phyloP scores from a whole-genome alignment of 768 basidiomycete species.

The Suillus hirtellus region DNA sequence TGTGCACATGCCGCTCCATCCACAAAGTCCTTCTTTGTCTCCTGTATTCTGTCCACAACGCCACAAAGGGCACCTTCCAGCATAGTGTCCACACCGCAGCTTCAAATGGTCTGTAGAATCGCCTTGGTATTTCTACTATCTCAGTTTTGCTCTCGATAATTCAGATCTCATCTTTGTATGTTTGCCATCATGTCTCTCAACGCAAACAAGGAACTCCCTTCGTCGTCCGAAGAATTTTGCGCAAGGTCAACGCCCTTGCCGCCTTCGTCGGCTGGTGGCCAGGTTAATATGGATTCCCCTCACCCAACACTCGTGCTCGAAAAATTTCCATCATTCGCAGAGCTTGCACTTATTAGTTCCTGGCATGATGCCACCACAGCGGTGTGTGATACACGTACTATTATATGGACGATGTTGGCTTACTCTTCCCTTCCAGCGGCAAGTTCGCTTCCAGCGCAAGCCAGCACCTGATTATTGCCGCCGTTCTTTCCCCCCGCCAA shows the following conservation, averaged over 20 bases:
- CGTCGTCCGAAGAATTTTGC: conserved; percentile 17
- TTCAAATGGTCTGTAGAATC: neutral
- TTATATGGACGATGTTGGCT: conserved; percentile 7
- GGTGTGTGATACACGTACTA: conserved; percentile 16
- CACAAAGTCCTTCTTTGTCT: neutral
- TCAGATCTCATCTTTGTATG: neutral
- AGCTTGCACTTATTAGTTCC: conserved; percentile 20
- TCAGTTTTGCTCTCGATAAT: neutral
- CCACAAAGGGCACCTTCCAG: neutral
- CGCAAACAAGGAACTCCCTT: conserved; percentile 25
- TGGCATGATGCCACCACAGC: conserved; percentile 28
- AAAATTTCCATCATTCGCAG: conserved; percentile 19
- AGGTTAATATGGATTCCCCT: conserved; percentile 8
- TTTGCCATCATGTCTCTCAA: conserved; percentile 14
- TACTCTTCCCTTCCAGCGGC: conserved; percentile 16
- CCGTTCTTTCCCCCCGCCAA: conserved; percentile 14
- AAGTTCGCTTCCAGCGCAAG: conserved; percentile 23
- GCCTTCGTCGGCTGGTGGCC: neutral
- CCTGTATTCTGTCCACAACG: neutral
- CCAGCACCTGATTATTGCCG: conserved; percentile 8
- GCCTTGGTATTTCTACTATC: neutral
- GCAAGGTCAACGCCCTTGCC: neutral
- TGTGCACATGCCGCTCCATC: neutral
- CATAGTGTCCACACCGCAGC: neutral
- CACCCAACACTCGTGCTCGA: conserved; percentile 23